Base-by-base conservation (phyloP, 352 stramenopile genomes). In the Phytophthora cajani region DNA sequence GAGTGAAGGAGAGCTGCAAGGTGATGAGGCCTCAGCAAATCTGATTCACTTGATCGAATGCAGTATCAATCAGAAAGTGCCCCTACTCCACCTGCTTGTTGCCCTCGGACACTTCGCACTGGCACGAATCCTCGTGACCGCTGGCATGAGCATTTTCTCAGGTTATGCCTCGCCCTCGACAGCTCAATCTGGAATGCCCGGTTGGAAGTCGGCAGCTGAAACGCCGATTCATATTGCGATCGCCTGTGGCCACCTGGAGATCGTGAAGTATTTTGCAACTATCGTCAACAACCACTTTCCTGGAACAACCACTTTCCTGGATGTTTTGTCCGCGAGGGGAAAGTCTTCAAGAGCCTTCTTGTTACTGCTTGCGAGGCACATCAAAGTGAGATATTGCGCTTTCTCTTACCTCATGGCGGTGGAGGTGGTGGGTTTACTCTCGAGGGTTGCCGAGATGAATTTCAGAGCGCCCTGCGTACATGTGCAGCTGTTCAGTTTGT, bases 141-240 rank as follows among this genome's bases (percentile, higher is more conserved):
- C 78, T 33, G 84, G 84, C 32, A 81, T 82, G 67, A 87, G 57
- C n/a, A 76, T 85, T 38, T 72, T 86, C 49, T 55, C 69, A 23
- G 58, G 55, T 21, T 62, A 70, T 33, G 17, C 19, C 1, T 6
- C 54, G 1, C 8, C n/a, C 11, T 9, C 27, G 17, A 49, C 10
- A 12, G 9, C 5, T 21, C 36, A 64, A 21, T 16, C n/a, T 23
- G 63, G 21, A 11, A 59, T 71, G 50, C 1, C 27, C 11, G 58
- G 38, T 7, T 55, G 36, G 33, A 72, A 64, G 47, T 51, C 12
- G 40, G 64, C 46, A 64, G 17, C 53, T 19, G 65, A 91, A 53
- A 87, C 79, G 2, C 64, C 81, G 1, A 80, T 90, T 46, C 81
- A 91, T 59, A 51, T 84, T 30, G 84, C 84, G 1, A 73, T 91